Percentiles rank a stretch among this genome's conserved stretches.
Evolutionary conservation across 2,329 filamentous ascomycete species (phyloP).

Genomic region (Aspergillus sp.): DNA sequence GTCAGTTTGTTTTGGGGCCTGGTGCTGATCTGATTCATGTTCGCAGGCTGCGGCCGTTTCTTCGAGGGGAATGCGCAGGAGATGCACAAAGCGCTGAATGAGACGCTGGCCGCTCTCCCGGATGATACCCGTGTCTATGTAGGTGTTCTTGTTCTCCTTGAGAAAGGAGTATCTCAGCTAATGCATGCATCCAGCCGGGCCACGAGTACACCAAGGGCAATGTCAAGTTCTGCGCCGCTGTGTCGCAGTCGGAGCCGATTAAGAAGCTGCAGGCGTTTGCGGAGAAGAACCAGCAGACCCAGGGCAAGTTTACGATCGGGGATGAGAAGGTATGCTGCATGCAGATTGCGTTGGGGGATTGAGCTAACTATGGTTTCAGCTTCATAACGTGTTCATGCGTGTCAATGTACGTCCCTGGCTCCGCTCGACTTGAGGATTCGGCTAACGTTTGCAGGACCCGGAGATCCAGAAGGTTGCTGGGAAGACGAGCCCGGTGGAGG

Average conservation of each 20-base stretch:
- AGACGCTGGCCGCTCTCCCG: slow-evolving; percentile 68
- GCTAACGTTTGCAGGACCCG: slow-evolving; percentile 52
- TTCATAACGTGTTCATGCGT: slow-evolving; percentile 96
- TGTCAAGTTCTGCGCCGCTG: slow-evolving; percentile 73
- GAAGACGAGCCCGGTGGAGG: slow-evolving; percentile 66
- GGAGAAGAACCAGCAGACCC: slow-evolving; percentile 72
- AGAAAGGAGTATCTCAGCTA: not conserved
- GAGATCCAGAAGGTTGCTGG: slow-evolving; percentile 76
- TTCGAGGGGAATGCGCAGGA: slow-evolving; percentile 84
- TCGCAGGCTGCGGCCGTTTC: slow-evolving; percentile 77
- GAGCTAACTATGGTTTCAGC: slow-evolving; percentile 36
- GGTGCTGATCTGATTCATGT: not conserved
- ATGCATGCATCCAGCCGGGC: slow-evolving; percentile 54
- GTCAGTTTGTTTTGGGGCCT: not conserved
- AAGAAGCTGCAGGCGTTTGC: slow-evolving; percentile 70
- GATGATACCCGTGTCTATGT: slow-evolving; percentile 89
- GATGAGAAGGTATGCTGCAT: slow-evolving; percentile 70
- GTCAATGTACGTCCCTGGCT: slow-evolving; percentile 52
- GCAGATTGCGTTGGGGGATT: not conserved
- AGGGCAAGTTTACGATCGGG: slow-evolving; percentile 91
- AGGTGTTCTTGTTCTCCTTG: slow-evolving; percentile 21
- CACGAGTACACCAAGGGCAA: slow-evolving; percentile 99
- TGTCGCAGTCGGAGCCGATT: slow-evolving; percentile 65
- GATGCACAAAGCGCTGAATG: slow-evolving; percentile 90
- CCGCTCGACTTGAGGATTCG: not conserved